Base-by-base conservation (phyloP, 179 eudicot species). In the Beta corolliflora region DNA sequence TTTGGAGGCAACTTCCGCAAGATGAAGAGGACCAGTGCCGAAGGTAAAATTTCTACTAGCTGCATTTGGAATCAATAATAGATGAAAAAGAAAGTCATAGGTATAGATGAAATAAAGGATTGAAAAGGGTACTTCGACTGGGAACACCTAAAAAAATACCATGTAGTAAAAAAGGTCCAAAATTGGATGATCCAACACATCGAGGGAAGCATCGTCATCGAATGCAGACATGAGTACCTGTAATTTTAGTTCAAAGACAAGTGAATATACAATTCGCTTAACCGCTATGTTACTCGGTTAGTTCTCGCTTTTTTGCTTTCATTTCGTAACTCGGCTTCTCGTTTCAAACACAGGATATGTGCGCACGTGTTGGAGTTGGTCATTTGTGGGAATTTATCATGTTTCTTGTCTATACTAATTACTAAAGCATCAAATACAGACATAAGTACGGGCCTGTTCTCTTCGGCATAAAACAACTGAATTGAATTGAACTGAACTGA, bases 41-140 rank as follows among this genome's bases (percentile, higher is more conserved):
- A 95, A 71, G 99, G 99, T 63, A 95, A 88, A 87, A 95, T 95
- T 91, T 95, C 99, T 76, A 88, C 97, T 45, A 92, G 81, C 98
- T 94, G 97, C 87, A 81, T 58, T 54, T 10, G 11, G 21, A 72
- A 31, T 0, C 5, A n/a, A n/a, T n/a, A 9, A 25, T 10, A 56
- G 45, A 54, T 36, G 5, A 7, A 25, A 73, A 45, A 58, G 58
- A 14, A 58, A 9, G 29, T 80, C 16, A 18, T 52, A 53, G 36
- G 16, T 29, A 36, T 16, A 55, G 8, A 45, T 8, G 29, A 45
- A 7, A 55, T 25, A 3, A 4, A 5, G 67, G 29, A 31, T 25
- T 46, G 7, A 16, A 76, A n/a, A 21, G 29, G 8, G 4, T 12
- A 9, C 16, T 36, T 69, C 31, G 53, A 16, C 5, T 14, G 36